Evolutionary conservation across 371 early-diverging fungal genomes (phyloP).

Genomic region (Mucor irregularis): DNA sequence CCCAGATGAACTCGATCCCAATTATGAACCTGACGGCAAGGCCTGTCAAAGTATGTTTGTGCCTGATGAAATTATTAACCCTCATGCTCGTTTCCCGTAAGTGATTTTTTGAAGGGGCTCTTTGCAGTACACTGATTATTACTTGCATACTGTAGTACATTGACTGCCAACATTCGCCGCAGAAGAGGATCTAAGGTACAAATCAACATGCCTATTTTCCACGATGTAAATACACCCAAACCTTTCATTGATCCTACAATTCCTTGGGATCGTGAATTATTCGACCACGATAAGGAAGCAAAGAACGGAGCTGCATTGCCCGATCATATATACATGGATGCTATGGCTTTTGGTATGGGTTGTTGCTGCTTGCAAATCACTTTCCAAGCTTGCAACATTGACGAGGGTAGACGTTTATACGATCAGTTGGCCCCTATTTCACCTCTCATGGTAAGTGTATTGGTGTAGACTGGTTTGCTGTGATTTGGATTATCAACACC

Average conservation of each 20-base stretch:
- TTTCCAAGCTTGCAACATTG: constrained; percentile 96
- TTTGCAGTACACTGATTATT: neutral
- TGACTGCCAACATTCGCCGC: constrained; percentile 92
- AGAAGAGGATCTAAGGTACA: constrained; percentile 93
- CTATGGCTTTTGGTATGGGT: constrained; percentile 99
- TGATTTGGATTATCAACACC: constrained; percentile 10
- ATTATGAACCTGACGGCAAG: constrained; percentile 65
- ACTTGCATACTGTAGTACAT: constrained; percentile 59
- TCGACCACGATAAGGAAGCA: constrained; percentile 67
- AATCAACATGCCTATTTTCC: constrained; percentile 86
- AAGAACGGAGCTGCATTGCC: constrained; percentile 77
- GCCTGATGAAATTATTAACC: constrained; percentile 93
- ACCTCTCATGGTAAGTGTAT: constrained; percentile 75
- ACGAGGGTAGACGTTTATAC: constrained; percentile 92
- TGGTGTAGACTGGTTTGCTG: no score
- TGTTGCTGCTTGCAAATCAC: constrained; percentile 99
- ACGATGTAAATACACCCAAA: constrained; percentile 81
- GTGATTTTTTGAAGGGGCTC: neutral
- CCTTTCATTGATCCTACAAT: constrained; percentile 92
- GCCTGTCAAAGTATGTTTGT: constrained; percentile 86
- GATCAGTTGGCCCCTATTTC: constrained; percentile 95
- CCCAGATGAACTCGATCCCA: constrained; percentile 72
- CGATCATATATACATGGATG: constrained; percentile 98
- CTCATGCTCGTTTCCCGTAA: constrained; percentile 94
- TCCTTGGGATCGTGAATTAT: constrained; percentile 61